Conservation (phyloP, 73 alveolate genomes). For the Stentor roeselii region DNA sequence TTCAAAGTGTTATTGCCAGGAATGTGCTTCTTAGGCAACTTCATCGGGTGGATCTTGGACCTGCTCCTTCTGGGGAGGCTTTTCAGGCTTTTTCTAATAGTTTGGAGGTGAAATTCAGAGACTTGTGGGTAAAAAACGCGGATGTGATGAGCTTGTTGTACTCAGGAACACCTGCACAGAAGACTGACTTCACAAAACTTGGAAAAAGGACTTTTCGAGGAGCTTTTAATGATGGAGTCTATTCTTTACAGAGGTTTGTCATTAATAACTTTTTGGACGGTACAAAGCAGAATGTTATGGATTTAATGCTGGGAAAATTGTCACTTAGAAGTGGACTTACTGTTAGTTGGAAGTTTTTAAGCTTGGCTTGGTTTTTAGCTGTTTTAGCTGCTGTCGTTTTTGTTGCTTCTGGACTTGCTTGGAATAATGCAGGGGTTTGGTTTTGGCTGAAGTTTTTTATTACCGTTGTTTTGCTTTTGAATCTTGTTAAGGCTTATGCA, state of each 20-base stretch:
- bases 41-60: conserved; percentile 53
- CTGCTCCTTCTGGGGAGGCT: conserved; percentile 71
- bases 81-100: conserved; percentile 78
- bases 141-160: conserved; percentile 81
- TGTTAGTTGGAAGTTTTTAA: background rate
- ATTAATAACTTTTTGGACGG: conserved; percentile 93
- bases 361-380: background rate
- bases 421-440: background rate
- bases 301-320: conserved; percentile 47
- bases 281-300: conserved; percentile 62
- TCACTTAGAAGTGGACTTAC: conserved; percentile 20
- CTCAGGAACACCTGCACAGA: conserved; percentile 97
- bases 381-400: background rate
- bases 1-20: conserved; percentile 87
- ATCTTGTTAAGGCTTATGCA: background rate
- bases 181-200: conserved; percentile 96
- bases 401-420: background rate
- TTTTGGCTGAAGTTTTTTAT: conserved; percentile 3
- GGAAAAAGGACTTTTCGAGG: conserved; percentile 94
- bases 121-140: conserved; percentile 94
- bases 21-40: conserved; percentile 60
- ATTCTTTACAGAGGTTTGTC: conserved; percentile 82
- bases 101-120: conserved; percentile 88
- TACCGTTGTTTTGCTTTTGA: background rate
- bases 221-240: conserved; percentile 81